Percentiles rank a stretch among this genome's conserved stretches.
phyloP scores from a whole-genome alignment of 441 rosid species.

The Mallotus japonicus region DNA sequence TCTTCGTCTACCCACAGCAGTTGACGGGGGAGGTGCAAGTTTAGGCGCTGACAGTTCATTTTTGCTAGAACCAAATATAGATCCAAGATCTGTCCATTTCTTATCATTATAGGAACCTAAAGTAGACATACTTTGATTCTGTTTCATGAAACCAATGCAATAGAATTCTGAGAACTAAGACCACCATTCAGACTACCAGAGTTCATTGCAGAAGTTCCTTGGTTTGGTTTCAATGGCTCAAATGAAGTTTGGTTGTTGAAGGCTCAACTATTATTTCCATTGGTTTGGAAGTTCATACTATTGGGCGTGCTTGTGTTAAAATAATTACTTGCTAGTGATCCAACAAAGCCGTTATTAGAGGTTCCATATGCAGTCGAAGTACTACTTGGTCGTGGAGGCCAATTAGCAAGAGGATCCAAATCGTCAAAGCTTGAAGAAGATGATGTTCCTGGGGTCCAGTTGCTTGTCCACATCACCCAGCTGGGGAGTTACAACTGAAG shows the following conservation, averaged over 20 bases:
- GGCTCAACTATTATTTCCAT: constrained; percentile 51
- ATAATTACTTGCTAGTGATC: constrained; percentile 25
- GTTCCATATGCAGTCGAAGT: constrained; percentile 32
- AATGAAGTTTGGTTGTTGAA: constrained; percentile 39
- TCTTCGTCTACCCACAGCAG: constrained; percentile 72
- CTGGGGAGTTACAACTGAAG: constrained; percentile 38
- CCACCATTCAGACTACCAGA: constrained; percentile 31
- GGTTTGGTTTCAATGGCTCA: constrained; percentile 36
- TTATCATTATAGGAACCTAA: constrained; percentile 40
- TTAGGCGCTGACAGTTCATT: constrained; percentile 58
- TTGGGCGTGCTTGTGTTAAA: constrained; percentile 31
- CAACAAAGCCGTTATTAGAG: constrained; percentile 34
- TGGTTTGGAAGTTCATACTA: constrained; percentile 33
- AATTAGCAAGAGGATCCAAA: constrained; percentile 78
- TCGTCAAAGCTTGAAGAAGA: constrained; percentile 57
- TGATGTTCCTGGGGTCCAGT: constrained; percentile 37
- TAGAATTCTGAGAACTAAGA: constrained; percentile 41
- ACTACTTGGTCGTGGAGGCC: constrained; percentile 67
- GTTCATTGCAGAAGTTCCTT: constrained; percentile 16
- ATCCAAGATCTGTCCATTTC: constrained; percentile 58
- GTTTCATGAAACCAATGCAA: constrained; percentile 59
- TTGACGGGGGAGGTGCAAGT: constrained; percentile 80
- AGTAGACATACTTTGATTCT: constrained; percentile 43
- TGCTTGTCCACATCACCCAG: constrained; percentile 38
- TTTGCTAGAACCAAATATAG: constrained; percentile 66